Base-by-base conservation (phyloP, 2,329 filamentous ascomycete genomes). In the Fusarium veterinarium region DNA sequence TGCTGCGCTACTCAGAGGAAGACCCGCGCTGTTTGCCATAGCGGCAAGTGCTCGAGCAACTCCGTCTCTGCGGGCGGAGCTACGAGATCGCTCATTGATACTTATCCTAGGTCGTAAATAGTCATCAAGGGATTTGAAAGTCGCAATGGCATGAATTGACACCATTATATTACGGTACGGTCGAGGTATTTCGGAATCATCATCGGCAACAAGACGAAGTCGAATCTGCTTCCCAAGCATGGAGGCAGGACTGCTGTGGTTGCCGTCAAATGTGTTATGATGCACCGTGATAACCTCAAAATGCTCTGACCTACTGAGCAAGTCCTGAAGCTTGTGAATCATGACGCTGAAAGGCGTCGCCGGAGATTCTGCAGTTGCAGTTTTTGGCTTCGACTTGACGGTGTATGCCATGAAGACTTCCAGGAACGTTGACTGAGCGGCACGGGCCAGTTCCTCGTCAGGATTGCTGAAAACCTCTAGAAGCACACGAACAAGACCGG, bases 281-380 rank as follows among this genome's bases (percentile, higher is more conserved):
- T 97, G 94, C 61, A 98, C 95, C 12, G 96, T 99, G 69, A 97
- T 90, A 48, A 99, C 95, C 80, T 99, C 96, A 77, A 98, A 99
- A 85, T 98, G 95, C 84, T 99, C 96, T 38, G 95, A 97, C 75
- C 96, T 91, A 85, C 96, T 99, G 63, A 99, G 89, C 64, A 99
- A 86, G 83, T 99, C 96, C 82, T 99, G 96, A 37, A 99, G 86
- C 82, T 99, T 99, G 80, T 95, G 93, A 44, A 97, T 91, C 80
- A 99, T 87, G 58, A 97, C 90, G 78, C 95, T 96, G 81, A 98
- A 97, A 2, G 95, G 92, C 0, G 95, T 97, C 0, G 91, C 88
- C 6, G 93, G 91, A 16, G 92, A 93, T 61, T 92, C 90, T 17
- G 87, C 87, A 38, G 87, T 90, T 8, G 89, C 88, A 20, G 90